Percentiles rank a stretch among this genome's conserved stretches.
Evolutionary conservation across 1,284 basidiomycete species (phyloP).

Genomic region (Flammula alnicola): DNA sequence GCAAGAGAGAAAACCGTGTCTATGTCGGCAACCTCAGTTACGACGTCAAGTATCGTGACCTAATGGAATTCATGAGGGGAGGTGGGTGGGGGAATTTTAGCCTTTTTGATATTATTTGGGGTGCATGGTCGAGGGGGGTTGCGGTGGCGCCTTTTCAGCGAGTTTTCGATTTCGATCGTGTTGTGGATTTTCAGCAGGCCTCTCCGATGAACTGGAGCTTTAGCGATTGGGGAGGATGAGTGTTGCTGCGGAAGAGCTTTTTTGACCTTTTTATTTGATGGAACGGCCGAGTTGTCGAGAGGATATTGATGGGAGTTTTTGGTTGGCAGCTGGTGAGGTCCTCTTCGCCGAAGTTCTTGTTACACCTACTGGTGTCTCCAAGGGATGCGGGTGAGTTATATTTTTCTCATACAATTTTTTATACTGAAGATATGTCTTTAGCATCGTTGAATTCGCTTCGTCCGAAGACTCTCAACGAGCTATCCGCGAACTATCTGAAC

Average conservation of each 20-base stretch:
- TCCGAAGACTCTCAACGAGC: slow-evolving; percentile 86
- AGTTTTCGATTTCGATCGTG: slow-evolving; percentile 10
- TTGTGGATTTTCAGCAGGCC: slow-evolving; percentile 27
- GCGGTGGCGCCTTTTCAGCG: slow-evolving; percentile 12
- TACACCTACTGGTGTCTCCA: slow-evolving; percentile 95
- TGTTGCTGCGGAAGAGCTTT: slow-evolving; percentile 19
- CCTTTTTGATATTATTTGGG: slow-evolving; percentile 44
- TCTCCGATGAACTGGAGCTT: slow-evolving; percentile 44
- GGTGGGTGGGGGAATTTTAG: slow-evolving; percentile 88
- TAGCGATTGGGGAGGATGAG: slow-evolving; percentile 39
- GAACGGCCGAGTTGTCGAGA: slow-evolving; percentile 69
- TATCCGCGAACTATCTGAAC: slow-evolving; percentile 88
- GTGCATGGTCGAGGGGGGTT: slow-evolving; percentile 27
- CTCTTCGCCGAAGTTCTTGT: slow-evolving; percentile 98
- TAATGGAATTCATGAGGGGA: slow-evolving; percentile 99
- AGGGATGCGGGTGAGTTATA: slow-evolving; percentile 91
- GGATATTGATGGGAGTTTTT: slow-evolving; percentile 88
- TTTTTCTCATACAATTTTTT: not conserved
- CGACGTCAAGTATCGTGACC: slow-evolving; percentile 96
- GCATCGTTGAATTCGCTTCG: slow-evolving; percentile 91
- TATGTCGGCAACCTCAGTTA: slow-evolving; percentile 98
- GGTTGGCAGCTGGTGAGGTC: slow-evolving; percentile 93
- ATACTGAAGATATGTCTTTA: slow-evolving; percentile 37
- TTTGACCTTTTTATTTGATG: slow-evolving; percentile 60
- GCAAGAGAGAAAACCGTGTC: slow-evolving; percentile 96